Percentiles rank a stretch among this genome's conserved stretches.
Conservation (phyloP, 2,329 filamentous ascomycete genomes). For the Rhynchosporium graminicola region DNA sequence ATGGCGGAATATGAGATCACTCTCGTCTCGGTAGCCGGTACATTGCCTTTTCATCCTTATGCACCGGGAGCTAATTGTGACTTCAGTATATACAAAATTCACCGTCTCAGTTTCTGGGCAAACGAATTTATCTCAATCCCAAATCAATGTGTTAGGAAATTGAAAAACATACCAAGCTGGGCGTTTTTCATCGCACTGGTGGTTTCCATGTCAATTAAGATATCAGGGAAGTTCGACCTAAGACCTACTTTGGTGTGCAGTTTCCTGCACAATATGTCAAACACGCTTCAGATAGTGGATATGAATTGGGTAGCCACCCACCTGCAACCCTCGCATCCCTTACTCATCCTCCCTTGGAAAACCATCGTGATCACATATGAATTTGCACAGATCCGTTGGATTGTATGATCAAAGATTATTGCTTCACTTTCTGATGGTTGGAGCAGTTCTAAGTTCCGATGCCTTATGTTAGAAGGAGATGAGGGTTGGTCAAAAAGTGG, state of each 20-base stretch:
- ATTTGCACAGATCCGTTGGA: background rate
- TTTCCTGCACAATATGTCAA: conserved; percentile 9
- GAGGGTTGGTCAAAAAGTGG: too few relatives aligned
- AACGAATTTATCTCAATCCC: too few relatives aligned
- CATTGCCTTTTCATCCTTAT: conserved; percentile 19
- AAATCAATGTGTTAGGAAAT: too few relatives aligned
- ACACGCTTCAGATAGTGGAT: background rate
- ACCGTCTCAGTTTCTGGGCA: too few relatives aligned
- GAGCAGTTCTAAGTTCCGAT: too few relatives aligned
- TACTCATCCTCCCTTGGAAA: conserved; percentile 15
- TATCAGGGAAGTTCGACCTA: background rate
- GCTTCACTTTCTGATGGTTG: too few relatives aligned
- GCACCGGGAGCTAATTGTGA: conserved; percentile 17
- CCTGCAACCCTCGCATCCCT: conserved; percentile 22
- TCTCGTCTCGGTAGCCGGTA: conserved; percentile 24
- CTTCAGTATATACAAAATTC: too few relatives aligned
- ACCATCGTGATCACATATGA: background rate
- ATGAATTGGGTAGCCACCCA: background rate
- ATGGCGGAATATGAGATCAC: conserved; percentile 24
- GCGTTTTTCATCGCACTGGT: conserved; percentile 26
- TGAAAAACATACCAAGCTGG: conserved; percentile 7
- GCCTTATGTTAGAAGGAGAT: too few relatives aligned
- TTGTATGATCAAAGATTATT: too few relatives aligned
- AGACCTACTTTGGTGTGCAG: conserved; percentile 14
- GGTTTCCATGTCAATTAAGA: background rate